These are phyloP conservation scores for Durotheca rogersii DNA, from an alignment of 495 filamentous ascomycete genomes.

Conservation along the genomic window DNA sequence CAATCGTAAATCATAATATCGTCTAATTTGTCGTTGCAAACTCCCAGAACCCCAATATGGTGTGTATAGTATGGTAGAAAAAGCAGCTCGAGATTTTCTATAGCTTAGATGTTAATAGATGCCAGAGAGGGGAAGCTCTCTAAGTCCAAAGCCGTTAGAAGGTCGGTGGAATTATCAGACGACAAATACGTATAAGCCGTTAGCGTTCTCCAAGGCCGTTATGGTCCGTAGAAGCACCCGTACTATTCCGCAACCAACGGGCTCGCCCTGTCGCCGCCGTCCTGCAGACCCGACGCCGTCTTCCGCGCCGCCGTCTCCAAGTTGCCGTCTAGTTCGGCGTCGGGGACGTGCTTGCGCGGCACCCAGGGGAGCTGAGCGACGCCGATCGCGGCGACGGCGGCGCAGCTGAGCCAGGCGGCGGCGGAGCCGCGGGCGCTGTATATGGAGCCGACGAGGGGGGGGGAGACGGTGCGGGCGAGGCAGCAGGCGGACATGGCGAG, in stretches of 20 bases:
- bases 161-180: too few species aligned
- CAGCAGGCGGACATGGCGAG: constrained; percentile 68
- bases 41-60: too few species aligned
- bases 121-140: too few species aligned
- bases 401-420: constrained; percentile 69
- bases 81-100: too few species aligned
- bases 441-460: constrained; percentile 64
- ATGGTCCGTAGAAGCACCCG: too few species aligned
- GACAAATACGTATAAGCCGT: too few species aligned
- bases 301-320: constrained; percentile 8
- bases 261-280: neutral
- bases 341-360: constrained; percentile 30
- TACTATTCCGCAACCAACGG: constrained; percentile 3
- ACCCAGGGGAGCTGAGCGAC: constrained; percentile 64
- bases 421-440: constrained; percentile 63
- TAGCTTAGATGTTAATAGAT: too few species aligned
- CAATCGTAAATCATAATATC: too few species aligned
- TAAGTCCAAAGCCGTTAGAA: too few species aligned
- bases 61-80: too few species aligned
- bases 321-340: constrained; percentile 8
- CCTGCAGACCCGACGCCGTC: neutral
- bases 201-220: too few species aligned
- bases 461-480: constrained; percentile 64
- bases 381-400: constrained; percentile 60
- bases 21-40: too few species aligned